Percentiles rank a stretch among this genome's conserved stretches.
These are phyloP conservation scores for Borovskyia barvae DNA, from an alignment of 208 protist species.

Conservation along the genomic window DNA sequence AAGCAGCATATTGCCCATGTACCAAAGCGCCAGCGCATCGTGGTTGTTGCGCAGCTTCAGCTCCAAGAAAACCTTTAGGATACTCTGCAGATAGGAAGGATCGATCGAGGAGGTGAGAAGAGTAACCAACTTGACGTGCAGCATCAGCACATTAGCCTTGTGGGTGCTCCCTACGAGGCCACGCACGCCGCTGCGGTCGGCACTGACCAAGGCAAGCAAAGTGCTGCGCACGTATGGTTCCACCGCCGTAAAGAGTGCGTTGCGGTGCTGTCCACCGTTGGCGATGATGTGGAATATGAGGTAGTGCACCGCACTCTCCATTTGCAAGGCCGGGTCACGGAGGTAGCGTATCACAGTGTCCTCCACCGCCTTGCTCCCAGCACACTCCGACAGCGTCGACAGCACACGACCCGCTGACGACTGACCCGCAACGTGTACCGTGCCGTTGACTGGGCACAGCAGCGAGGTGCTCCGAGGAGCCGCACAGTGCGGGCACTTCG, in stretches of 20 bases:
- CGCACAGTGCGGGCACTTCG: constrained; percentile 76
- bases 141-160: constrained; percentile 86
- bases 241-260: constrained; percentile 70
- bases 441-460: constrained; percentile 76
- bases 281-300: constrained; percentile 81
- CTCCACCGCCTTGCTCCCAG: constrained; percentile 66
- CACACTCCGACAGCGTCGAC: constrained; percentile 82
- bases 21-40: constrained; percentile 87
- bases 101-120: constrained; percentile 76
- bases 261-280: constrained; percentile 85
- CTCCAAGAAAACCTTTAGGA: constrained; percentile 77
- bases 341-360: constrained; percentile 70
- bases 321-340: constrained; percentile 71
- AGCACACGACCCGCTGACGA: constrained; percentile 71
- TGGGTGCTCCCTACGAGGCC: constrained; percentile 72
- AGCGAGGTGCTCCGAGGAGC: constrained; percentile 51
- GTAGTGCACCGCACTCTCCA: constrained; percentile 81
- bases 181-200: constrained; percentile 42
- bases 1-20: constrained; percentile 84
- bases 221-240: constrained; percentile 90
- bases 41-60: constrained; percentile 82
- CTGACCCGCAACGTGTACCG: constrained; percentile 76
- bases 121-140: constrained; percentile 84
- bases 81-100: constrained; percentile 81
- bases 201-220: constrained; percentile 67